Base-by-base conservation (phyloP, 805 yeast species). In the Wickerhamomyces silvicola region DNA sequence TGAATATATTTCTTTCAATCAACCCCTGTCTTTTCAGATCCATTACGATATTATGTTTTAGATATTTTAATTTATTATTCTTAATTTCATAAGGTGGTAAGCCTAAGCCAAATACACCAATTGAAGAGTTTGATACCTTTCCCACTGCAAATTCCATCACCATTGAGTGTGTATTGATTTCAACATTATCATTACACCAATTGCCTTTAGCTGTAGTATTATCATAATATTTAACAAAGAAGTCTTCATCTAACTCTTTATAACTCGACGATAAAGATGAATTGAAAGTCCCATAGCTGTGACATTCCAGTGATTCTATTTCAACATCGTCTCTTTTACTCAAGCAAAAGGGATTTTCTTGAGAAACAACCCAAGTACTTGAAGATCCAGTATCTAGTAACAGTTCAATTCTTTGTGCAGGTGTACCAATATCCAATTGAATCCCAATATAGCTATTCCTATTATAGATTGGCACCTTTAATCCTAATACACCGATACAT, bases 31-130 rank as follows among this genome's bases (percentile, higher is more conserved):
- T 28, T 12, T 34, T 33, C 14, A 46, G 12, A 9, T 39, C 33
- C n/a, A 35, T 31, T 1, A 37, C 34, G n/a, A 45, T 16, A 24
- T 38, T 38, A 14, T 38, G 21, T 9, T 22, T 35, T 11, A 30
- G 17, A 3, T 31, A 34, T 4, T 22, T 6, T 14, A 22, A 11
- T 0, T 35, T 35, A 11, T 30, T 16, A 19, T 31, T 24, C 7
- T 22, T 22, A 16, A 22, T 25, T 0, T 30, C 24, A 18, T 33
- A 37, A 4, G 33, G 24, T 3, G 54, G 50, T 3, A 42, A 34
- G 3, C 72, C 65, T 8, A 67, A 54, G 36, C 72, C 73, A 23
- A 75, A 70, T 35, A 81, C 56, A 24, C 60, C 62, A 10, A 50
- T 47, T 2, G 56, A 38, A 0, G 57, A 51, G 26, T 59, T 57